phyloP scores from a whole-genome alignment of 1,284 basidiomycete genomes.

The Rhodotorula glutinis region DNA sequence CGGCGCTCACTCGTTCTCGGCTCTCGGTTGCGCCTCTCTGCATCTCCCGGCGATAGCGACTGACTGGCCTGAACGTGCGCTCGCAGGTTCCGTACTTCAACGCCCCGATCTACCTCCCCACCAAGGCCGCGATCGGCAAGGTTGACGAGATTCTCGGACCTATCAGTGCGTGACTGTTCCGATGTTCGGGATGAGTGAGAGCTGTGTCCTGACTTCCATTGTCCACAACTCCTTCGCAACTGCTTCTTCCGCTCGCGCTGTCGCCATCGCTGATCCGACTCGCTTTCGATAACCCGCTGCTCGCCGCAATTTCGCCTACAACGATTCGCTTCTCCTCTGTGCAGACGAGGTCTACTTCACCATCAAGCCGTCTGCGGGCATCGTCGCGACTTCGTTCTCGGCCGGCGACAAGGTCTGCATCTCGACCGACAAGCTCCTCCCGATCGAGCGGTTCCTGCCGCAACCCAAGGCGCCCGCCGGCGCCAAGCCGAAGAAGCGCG shows the following conservation, averaged over 20 bases:
- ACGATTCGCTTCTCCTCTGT: neutral
- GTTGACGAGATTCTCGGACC: slow-evolving; percentile 96
- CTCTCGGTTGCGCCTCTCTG: too few species aligned
- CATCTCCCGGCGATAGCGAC: neutral
- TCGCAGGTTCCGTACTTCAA: slow-evolving; percentile 87
- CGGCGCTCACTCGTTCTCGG: too few species aligned
- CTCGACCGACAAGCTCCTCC: slow-evolving; percentile 89
- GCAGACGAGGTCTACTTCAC: slow-evolving; percentile 91
- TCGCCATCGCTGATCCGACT: too few species aligned
- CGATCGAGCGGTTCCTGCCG: slow-evolving; percentile 93
- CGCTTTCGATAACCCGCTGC: too few species aligned
- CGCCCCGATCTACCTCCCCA: slow-evolving; percentile 96
- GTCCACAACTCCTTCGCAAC: too few species aligned
- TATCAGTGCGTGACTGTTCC: slow-evolving; percentile 57
- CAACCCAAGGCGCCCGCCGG: slow-evolving; percentile 76
- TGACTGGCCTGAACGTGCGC: neutral
- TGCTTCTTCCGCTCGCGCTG: too few species aligned
- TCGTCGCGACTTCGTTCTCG: slow-evolving; percentile 93
- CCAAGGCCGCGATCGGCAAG: slow-evolving; percentile 93
- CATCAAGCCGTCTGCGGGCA: slow-evolving; percentile 93
- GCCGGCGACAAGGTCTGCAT: slow-evolving; percentile 98
- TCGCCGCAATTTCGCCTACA: too few species aligned
- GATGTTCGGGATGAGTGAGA: neutral
- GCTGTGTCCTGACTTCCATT: too few species aligned
- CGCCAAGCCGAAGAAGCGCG: slow-evolving; percentile 50